Conservation (phyloP, 305 asterid genomes). For the Petunia hybrid region DNA sequence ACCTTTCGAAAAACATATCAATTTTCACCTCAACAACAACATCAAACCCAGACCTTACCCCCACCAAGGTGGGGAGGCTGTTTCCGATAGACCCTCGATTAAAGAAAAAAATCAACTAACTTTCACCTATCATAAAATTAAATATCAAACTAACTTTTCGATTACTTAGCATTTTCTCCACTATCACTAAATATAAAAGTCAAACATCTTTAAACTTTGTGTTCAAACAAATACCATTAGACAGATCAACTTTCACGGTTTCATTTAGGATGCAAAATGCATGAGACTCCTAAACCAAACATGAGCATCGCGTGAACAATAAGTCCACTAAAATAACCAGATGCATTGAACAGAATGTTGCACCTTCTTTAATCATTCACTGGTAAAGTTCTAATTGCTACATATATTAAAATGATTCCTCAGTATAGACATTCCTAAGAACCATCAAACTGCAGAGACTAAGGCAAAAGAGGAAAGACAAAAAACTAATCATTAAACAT, state of each 20-base stretch:
- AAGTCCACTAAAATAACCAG: background rate
- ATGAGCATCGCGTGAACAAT: conserved; percentile 7
- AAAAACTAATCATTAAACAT: too few species aligned
- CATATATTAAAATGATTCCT: background rate
- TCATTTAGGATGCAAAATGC: background rate
- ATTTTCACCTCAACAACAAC: too few species aligned
- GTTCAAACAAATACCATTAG: background rate
- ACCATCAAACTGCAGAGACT: background rate
- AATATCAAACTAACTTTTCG: background rate
- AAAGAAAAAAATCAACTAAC: too few species aligned
- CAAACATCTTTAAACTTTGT: background rate
- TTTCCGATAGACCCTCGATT: too few species aligned
- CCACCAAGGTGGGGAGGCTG: too few species aligned
- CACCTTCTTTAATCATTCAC: background rate
- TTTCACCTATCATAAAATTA: too few species aligned
- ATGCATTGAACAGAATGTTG: conserved; percentile 26
- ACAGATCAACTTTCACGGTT: background rate
- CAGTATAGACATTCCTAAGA: background rate
- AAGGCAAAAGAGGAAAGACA: background rate
- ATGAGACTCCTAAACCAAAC: conserved; percentile 8
- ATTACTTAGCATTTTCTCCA: background rate
- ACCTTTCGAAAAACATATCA: too few species aligned
- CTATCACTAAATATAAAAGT: background rate
- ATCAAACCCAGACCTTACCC: too few species aligned
- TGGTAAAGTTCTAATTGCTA: background rate